A percentile compares a stretch with the other conserved stretches of the same genome.
Conservation (phyloP, 306 rosid genomes). For the Castanea mollissima region DNA sequence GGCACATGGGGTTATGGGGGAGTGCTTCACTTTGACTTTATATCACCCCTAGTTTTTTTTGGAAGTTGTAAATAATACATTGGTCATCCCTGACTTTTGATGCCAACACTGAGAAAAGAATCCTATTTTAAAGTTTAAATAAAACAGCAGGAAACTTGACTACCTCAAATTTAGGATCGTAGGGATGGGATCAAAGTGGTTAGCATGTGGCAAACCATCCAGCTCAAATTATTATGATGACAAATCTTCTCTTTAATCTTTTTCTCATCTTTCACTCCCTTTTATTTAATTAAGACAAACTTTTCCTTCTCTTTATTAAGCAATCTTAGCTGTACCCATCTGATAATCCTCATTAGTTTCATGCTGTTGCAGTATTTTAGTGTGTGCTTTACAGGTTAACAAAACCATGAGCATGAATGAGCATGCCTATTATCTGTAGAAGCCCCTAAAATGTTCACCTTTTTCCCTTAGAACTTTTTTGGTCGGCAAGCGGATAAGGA, state of each 20-base stretch:
- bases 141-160: background rate
- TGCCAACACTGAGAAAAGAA: background rate
- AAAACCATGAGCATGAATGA: background rate
- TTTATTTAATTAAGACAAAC: background rate
- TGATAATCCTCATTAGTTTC: background rate
- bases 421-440: background rate
- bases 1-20: constrained; percentile 2
- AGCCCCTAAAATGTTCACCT: background rate
- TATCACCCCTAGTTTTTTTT: background rate
- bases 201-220: constrained; percentile 9
- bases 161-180: constrained; percentile 1
- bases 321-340: constrained; percentile 4
- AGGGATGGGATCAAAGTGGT: background rate
- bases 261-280: background rate
- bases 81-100: background rate
- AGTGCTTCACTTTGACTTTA: background rate
- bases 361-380: background rate
- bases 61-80: background rate
- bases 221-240: background rate
- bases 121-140: background rate
- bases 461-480: background rate
- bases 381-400: background rate
- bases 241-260: background rate
- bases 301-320: background rate
- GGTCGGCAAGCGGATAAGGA: background rate